These are phyloP conservation scores for Bidens hawaiensis DNA, from an alignment of 140 eudicot species.

Conservation along the genomic window DNA sequence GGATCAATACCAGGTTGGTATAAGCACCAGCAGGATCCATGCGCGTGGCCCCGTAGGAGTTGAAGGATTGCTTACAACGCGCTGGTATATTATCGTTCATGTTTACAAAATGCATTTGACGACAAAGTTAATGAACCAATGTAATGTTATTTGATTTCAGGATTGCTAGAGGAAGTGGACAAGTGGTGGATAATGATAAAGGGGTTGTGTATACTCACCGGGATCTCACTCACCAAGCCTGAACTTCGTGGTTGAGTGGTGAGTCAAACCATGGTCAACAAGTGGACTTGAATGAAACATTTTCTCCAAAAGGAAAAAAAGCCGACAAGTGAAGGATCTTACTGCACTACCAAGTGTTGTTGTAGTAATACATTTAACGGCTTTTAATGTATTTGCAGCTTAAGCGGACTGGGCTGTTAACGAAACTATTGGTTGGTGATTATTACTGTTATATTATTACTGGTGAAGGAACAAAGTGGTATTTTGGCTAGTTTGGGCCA, in stretches of 20 bases:
- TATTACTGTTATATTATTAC: not conserved
- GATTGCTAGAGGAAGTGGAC: slow-evolving; percentile 52
- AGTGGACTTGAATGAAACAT: slow-evolving; percentile 5
- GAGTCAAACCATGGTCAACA: not conserved
- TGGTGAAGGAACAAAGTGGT: slow-evolving; percentile 1
- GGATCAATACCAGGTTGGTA: slow-evolving; percentile 73
- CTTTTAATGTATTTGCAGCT: slow-evolving; percentile 22
- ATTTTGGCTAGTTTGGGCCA: slow-evolving; percentile 8
- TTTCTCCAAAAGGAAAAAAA: not conserved
- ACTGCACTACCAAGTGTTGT: slow-evolving; percentile 23
- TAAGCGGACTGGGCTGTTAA: slow-evolving; percentile 28
- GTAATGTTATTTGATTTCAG: slow-evolving; percentile 15
- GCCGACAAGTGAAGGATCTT: slow-evolving; percentile 2
- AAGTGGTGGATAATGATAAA: slow-evolving; percentile 49
- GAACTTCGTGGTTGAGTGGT: not conserved
- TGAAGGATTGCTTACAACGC: slow-evolving; percentile 91
- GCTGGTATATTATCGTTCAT: slow-evolving; percentile 58
- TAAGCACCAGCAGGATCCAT: slow-evolving; percentile 96
- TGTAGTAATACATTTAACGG: slow-evolving; percentile 25
- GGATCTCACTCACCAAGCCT: slow-evolving; percentile 34
- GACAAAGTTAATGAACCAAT: not conserved
- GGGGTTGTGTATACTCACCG: slow-evolving; percentile 50
- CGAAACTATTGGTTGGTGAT: slow-evolving; percentile 10
- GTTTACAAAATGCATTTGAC: not conserved
- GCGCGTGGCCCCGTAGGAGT: slow-evolving; percentile 99